phyloP scores from a whole-genome alignment of 306 rosid genomes.

The Ormosia semicastrata region DNA sequence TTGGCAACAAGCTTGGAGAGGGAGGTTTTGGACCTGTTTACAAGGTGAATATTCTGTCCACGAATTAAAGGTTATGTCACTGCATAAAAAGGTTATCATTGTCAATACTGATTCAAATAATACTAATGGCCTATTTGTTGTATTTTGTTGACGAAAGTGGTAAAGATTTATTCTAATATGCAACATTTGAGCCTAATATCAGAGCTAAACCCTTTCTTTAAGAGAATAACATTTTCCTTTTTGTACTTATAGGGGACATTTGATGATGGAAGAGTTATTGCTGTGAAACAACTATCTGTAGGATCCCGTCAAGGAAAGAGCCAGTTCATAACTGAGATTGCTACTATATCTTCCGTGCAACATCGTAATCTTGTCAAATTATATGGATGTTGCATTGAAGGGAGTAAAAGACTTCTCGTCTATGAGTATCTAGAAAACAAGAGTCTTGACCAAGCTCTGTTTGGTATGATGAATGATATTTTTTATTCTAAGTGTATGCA shows the following conservation, averaged over 20 bases:
- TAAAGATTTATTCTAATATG: not conserved
- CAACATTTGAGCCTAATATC: not conserved
- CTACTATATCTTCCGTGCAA: constrained; percentile 80
- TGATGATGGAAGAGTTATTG: constrained; percentile 70
- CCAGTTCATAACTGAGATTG: constrained; percentile 83
- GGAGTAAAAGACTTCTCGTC: constrained; percentile 66
- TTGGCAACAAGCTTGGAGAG: constrained; percentile 68
- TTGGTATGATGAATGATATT: constrained; percentile 51
- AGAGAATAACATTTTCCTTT: not conserved
- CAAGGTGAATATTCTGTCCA: constrained; percentile 45
- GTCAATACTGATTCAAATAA: not conserved
- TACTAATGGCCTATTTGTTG: not conserved
- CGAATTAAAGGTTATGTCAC: not conserved
- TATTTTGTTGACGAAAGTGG: not conserved
- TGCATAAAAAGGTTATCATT: not conserved
- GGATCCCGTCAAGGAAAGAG: constrained; percentile 81
- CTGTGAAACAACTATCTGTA: constrained; percentile 76
- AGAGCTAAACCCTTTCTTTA: not conserved
- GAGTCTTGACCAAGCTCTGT: constrained; percentile 85
- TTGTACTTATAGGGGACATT: constrained; percentile 61
- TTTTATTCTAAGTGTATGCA: not conserved
- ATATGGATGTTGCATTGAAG: constrained; percentile 78
- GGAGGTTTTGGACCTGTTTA: constrained; percentile 92
- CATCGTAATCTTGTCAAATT: constrained; percentile 81
- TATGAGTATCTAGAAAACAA: constrained; percentile 80